Conservation (phyloP, 2,329 filamentous ascomycete genomes). For the Penicillium occitanis region DNA sequence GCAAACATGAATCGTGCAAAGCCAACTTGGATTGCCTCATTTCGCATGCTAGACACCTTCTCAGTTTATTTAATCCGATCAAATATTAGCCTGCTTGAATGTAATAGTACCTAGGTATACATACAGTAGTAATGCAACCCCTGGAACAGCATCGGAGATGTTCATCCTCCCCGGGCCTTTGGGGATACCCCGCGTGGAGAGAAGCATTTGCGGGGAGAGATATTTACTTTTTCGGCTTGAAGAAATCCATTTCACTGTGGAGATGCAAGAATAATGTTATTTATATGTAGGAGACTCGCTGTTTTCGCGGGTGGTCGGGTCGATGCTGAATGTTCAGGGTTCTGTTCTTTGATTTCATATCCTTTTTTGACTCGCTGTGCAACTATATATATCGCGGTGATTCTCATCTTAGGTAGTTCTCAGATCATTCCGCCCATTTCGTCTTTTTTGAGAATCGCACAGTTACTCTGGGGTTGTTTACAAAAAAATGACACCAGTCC, state of each 20-base stretch:
- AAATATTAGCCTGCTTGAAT: no score
- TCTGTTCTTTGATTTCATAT: neutral
- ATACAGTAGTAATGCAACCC: neutral
- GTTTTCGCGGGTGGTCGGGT: neutral
- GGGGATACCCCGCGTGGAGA: constrained; percentile 8
- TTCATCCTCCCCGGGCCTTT: neutral
- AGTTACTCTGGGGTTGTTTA: no score
- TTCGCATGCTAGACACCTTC: no score
- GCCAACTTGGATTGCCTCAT: no score
- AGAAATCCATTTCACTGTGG: neutral
- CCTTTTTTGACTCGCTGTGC: neutral
- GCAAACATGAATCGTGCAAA: no score
- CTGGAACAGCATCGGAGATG: neutral
- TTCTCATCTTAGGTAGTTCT: neutral
- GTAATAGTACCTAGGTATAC: no score
- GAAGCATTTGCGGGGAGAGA: neutral
- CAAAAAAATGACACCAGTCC: neutral
- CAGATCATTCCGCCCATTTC: neutral
- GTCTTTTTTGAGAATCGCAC: neutral
- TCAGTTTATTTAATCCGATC: no score
- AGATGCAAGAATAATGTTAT: neutral
- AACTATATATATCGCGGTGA: neutral
- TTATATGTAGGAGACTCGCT: neutral
- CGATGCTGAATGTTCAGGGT: neutral
- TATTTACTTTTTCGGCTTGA: neutral